Conservation (phyloP, 139 green algal species). For the Penium margaritaceum region DNA sequence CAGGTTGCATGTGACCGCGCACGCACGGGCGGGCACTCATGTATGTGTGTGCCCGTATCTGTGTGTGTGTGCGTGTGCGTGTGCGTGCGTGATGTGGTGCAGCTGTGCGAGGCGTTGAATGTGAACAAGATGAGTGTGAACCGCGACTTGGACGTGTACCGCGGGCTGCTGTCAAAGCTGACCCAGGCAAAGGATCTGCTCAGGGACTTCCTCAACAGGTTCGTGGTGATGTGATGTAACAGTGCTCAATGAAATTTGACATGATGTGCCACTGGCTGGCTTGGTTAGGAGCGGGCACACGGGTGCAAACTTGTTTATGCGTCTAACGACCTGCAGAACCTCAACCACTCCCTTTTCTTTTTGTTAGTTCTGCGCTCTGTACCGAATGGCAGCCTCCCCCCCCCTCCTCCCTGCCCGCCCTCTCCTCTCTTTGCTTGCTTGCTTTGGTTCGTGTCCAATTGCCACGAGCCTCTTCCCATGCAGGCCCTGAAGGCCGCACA, state of each 20-base stretch:
- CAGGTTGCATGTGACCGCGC: too few relatives aligned
- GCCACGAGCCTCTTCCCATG: too few relatives aligned
- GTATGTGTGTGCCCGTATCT: too few relatives aligned
- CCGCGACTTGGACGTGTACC: conserved; percentile 53
- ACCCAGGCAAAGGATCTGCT: conserved; percentile 56
- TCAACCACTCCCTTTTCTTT: too few relatives aligned
- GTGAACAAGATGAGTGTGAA: conserved; percentile 44
- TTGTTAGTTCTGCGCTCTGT: too few relatives aligned
- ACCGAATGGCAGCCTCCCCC: too few relatives aligned
- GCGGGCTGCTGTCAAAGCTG: conserved; percentile 52
- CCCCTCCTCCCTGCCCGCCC: too few relatives aligned
- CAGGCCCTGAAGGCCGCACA: neutral
- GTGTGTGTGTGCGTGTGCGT: too few relatives aligned
- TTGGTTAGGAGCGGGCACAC: neutral
- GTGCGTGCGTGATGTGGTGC: neutral
- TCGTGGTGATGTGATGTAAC: neutral
- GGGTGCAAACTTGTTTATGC: neutral
- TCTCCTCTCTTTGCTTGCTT: too few relatives aligned
- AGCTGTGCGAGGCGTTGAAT: conserved; percentile 35
- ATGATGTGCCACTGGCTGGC: neutral
- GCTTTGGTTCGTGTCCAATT: too few relatives aligned
- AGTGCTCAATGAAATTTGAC: too few relatives aligned
- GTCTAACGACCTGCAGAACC: neutral
- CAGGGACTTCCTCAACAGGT: conserved; percentile 48
- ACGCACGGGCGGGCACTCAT: too few relatives aligned